These are phyloP conservation scores for Thermothelomyces thermophilus DNA, from an alignment of 2,329 filamentous ascomycete species.

Conservation along the genomic window DNA sequence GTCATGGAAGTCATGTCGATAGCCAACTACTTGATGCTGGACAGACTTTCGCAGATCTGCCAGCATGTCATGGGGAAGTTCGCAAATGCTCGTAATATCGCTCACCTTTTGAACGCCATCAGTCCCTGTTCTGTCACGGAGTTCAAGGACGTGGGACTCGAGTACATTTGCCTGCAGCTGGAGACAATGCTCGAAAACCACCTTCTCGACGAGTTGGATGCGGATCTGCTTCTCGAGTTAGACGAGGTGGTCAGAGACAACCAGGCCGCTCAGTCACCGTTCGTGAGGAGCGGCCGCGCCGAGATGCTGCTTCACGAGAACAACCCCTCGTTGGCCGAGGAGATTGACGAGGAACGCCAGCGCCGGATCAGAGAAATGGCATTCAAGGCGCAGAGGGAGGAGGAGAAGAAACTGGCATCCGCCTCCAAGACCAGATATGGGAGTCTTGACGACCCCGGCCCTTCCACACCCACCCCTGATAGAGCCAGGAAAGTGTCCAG, in stretches of 20 bases:
- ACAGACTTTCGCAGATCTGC: conserved; percentile 82
- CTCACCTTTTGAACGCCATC: conserved; percentile 76
- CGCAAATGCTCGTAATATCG: conserved; percentile 80
- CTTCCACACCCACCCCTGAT: conserved; percentile 37
- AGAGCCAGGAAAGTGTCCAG: conserved; percentile 43
- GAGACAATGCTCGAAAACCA: conserved; percentile 90
- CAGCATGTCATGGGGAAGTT: conserved; percentile 78
- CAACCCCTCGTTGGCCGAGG: conserved; percentile 55
- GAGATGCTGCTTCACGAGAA: conserved; percentile 59
- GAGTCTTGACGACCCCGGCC: conserved; percentile 56
- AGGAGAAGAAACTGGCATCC: conserved; percentile 55
- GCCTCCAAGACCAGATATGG: conserved; percentile 56
- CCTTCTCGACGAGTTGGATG: conserved; percentile 76
- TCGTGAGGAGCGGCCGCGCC: conserved; percentile 67
- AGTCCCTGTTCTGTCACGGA: conserved; percentile 74
- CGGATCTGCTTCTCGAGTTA: conserved; percentile 72
- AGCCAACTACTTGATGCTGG: conserved; percentile 92
- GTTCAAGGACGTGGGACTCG: conserved; percentile 82
- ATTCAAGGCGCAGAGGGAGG: conserved; percentile 58
- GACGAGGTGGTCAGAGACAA: conserved; percentile 75
- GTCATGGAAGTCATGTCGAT: conserved; percentile 84
- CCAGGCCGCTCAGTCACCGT: conserved; percentile 69
- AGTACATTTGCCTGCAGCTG: conserved; percentile 87
- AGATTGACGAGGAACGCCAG: conserved; percentile 62
- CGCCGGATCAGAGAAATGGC: conserved; percentile 70